Base-by-base conservation (phyloP, 192 early-diverging fungal genomes). In the Coemansia sp. region DNA sequence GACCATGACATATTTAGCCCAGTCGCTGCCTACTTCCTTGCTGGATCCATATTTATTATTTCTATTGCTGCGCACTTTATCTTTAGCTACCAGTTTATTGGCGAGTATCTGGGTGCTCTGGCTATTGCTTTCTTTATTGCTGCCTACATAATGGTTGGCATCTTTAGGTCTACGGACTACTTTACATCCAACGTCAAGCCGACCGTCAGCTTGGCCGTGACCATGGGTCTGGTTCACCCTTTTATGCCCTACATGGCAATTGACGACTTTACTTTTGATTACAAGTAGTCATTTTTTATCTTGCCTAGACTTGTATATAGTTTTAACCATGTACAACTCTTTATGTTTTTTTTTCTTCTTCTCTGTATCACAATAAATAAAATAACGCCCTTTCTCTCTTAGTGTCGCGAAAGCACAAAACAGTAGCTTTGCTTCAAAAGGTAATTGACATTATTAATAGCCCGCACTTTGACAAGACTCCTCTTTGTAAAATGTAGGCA, bases 71-170 rank as follows among this genome's bases (percentile, higher is more conserved):
- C 18, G 9, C 58, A 61, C 58, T 38, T 61, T 38, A 38, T 61
- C 31, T 61, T 39, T 7, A 38, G 34, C n/a, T 61, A 61, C 36
- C 15, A 61, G 12, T 20, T 10, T 16, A 33, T 61, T n/a, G 58
- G 33, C n/a, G 58, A 61, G 34, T 61, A 61, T 20, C 31, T 61
- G 58, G 58, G 58, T n/a, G 58, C 58, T 61, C 58, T 61, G 34
- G 58, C 58, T 9, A 61, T 61, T 38, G 58, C 33, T 1, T 38
- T 61, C 34, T 38, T 61, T 38, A 38, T 61, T 22, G 36, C 58
- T 18, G 58, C 13, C 8, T 61, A 61, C n/a, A 61, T 61, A 18
- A 61, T 61, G 58, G 34, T 61, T n/a, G 58, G 58, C 16, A 61
- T 61, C 36, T 61, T 38, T 38, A 61, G 58, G 9, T 61, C 58